These are phyloP conservation scores for Asparagopsis taxiformis DNA, from an alignment of 31 red algal species.

Conservation along the genomic window DNA sequence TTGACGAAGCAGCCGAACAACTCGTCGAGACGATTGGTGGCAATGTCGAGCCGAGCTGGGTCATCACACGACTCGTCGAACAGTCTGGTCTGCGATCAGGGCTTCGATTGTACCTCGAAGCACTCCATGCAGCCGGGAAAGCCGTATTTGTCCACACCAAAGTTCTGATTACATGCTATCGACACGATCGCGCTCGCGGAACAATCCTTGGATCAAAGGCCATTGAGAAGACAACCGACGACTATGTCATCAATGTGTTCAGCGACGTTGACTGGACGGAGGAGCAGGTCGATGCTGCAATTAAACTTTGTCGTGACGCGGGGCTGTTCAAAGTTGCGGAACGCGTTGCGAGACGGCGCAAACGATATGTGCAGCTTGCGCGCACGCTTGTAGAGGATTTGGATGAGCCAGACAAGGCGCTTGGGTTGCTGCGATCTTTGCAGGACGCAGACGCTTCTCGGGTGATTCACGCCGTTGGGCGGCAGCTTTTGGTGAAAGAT, in stretches of 20 bases:
- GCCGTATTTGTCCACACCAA: slow-evolving; percentile 71
- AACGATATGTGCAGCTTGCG: slow-evolving; percentile 47
- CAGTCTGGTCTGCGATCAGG: slow-evolving; percentile 73
- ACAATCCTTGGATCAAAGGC: slow-evolving; percentile 43
- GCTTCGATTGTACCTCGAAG: slow-evolving; percentile 74
- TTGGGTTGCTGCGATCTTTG: slow-evolving; percentile 43
- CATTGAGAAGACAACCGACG: slow-evolving; percentile 51
- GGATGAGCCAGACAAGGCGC: slow-evolving; percentile 29
- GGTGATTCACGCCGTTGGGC: slow-evolving; percentile 38
- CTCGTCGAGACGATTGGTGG: slow-evolving; percentile 53
- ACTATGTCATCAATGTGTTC: slow-evolving; percentile 53
- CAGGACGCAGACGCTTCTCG: slow-evolving; percentile 28
- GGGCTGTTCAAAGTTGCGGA: slow-evolving; percentile 59
- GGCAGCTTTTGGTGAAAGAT: slow-evolving; percentile 20
- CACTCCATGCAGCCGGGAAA: slow-evolving; percentile 47
- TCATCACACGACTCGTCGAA: slow-evolving; percentile 69
- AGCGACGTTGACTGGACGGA: slow-evolving; percentile 56
- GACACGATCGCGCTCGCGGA: slow-evolving; percentile 67
- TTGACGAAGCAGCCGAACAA: slow-evolving; percentile 51
- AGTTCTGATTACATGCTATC: slow-evolving; percentile 80
- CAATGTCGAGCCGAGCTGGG: slow-evolving; percentile 68
- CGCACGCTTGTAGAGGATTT: slow-evolving; percentile 59
- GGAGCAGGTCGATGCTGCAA: slow-evolving; percentile 64
- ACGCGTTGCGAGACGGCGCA: slow-evolving; percentile 43
- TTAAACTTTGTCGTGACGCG: slow-evolving; percentile 52